Conservation (phyloP, 495 filamentous ascomycete species). For the Melanomma pulvis-pyrius region DNA sequence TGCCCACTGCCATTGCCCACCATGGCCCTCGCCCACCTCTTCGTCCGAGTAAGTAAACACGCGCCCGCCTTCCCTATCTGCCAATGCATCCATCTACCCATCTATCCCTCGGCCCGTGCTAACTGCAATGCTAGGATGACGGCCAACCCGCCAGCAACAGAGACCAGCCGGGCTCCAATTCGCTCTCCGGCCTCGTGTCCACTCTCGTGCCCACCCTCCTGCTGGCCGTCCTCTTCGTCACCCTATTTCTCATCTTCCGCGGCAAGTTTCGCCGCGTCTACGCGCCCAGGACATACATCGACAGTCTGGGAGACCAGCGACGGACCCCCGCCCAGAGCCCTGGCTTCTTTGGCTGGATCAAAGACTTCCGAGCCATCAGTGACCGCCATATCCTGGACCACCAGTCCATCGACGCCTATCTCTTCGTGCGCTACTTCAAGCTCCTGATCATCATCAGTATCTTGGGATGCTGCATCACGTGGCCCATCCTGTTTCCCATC, state of each 20-base stretch:
- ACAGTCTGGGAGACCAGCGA: slow-evolving; percentile 64
- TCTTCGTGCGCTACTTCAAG: slow-evolving; percentile 51
- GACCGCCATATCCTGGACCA: slow-evolving; percentile 86
- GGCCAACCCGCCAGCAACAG: slow-evolving; percentile 13
- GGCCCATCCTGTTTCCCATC: slow-evolving; percentile 52
- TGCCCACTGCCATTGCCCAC: not conserved
- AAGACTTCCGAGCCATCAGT: slow-evolving; percentile 73
- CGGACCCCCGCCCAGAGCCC: slow-evolving; percentile 59
- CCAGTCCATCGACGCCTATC: slow-evolving; percentile 75
- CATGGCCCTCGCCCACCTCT: slow-evolving; percentile 15
- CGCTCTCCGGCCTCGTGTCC: slow-evolving; percentile 62
- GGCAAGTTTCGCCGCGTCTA: slow-evolving; percentile 74
- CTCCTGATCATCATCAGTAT: slow-evolving; percentile 46
- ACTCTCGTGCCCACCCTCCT: slow-evolving; percentile 72
- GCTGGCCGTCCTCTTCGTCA: slow-evolving; percentile 65
- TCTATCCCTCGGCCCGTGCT: slow-evolving; percentile 1
- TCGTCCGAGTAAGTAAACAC: slow-evolving; percentile 7
- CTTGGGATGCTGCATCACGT: slow-evolving; percentile 49
- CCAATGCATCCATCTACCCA: too few species aligned
- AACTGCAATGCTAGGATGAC: slow-evolving; percentile 12
- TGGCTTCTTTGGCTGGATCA: slow-evolving; percentile 76
- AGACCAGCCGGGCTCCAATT: slow-evolving; percentile 46
- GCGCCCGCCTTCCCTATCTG: not conserved
- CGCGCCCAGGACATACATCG: slow-evolving; percentile 85
- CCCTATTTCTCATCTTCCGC: slow-evolving; percentile 77